phyloP scores from a whole-genome alignment of 192 early-diverging fungal genomes.

The Backusella sp. region DNA sequence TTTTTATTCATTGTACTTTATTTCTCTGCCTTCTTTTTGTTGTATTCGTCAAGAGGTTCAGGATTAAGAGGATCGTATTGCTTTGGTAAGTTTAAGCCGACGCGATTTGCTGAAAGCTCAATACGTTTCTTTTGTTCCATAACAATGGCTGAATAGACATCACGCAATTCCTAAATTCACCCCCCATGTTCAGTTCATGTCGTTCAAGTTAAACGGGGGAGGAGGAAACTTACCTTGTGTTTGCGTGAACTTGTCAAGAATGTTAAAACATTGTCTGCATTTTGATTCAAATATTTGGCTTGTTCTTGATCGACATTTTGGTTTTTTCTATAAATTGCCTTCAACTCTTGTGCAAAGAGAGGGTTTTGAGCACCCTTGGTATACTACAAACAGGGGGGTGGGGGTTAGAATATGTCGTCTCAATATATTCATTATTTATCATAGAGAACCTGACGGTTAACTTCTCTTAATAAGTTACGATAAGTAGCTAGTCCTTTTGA shows the following conservation, averaged over 20 bases:
- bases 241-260: constrained; percentile 30
- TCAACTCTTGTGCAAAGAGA: constrained; percentile 26
- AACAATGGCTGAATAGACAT: constrained; percentile 24
- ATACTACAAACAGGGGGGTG: constrained; percentile 20
- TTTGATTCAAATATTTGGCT: constrained; percentile 15
- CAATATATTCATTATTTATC: not conserved
- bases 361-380: constrained; percentile 31
- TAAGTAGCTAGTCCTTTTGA: constrained; percentile 17
- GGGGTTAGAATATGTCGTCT: not conserved
- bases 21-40: not conserved
- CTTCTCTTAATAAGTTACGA: constrained; percentile 34
- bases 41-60: constrained; percentile 8
- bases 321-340: constrained; percentile 19
- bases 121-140: constrained; percentile 38
- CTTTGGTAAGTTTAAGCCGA: constrained; percentile 35
- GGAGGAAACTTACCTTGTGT: constrained; percentile 31
- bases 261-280: constrained; percentile 29
- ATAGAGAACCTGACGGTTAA: constrained; percentile 26
- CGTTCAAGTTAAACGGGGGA: not conserved
- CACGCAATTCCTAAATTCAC: constrained; percentile 24
- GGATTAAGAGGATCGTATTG: constrained; percentile 27
- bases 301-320: constrained; percentile 16
- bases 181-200: not conserved
- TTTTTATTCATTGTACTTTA: not conserved
- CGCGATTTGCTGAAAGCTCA: constrained; percentile 33